Evolutionary conservation across 768 basidiomycete species (phyloP).

Genomic region (Dentipellis fragilis): DNA sequence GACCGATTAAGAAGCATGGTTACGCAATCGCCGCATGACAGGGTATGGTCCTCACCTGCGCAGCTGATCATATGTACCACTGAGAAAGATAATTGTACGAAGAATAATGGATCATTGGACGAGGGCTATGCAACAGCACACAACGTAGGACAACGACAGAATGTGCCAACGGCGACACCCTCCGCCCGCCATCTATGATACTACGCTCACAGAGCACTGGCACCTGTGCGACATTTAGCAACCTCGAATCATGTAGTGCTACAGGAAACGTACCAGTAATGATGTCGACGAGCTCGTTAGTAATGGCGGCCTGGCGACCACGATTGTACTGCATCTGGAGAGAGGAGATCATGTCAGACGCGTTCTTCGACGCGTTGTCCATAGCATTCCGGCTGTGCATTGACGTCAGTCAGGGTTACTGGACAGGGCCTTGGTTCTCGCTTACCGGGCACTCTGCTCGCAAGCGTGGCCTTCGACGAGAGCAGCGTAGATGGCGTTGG

Average conservation of each 20-base stretch:
- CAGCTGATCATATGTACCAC: no score
- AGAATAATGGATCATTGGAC: not conserved
- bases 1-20: no score
- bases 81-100: not conserved
- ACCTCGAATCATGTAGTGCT: no score
- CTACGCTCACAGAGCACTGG: slow-evolving; percentile 34
- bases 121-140: not conserved
- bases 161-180: not conserved
- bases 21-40: no score
- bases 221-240: slow-evolving; percentile 22
- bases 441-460: slow-evolving; percentile 82
- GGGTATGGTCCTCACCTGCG: no score
- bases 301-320: slow-evolving; percentile 96
- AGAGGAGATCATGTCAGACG: slow-evolving; percentile 79
- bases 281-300: slow-evolving; percentile 89
- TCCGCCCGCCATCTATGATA: not conserved
- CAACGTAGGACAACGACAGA: not conserved
- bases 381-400: slow-evolving; percentile 82
- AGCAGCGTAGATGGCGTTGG: slow-evolving; percentile 92
- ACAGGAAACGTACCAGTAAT: slow-evolving; percentile 59
- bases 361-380: slow-evolving; percentile 99
- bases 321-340: slow-evolving; percentile 96
- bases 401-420: not conserved
- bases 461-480: slow-evolving; percentile 94
- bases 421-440: slow-evolving; percentile 8